These are phyloP conservation scores for Marchantia polymorpha DNA, from an alignment of 225 moss, liverwort and hornwort species.

Conservation along the genomic window DNA sequence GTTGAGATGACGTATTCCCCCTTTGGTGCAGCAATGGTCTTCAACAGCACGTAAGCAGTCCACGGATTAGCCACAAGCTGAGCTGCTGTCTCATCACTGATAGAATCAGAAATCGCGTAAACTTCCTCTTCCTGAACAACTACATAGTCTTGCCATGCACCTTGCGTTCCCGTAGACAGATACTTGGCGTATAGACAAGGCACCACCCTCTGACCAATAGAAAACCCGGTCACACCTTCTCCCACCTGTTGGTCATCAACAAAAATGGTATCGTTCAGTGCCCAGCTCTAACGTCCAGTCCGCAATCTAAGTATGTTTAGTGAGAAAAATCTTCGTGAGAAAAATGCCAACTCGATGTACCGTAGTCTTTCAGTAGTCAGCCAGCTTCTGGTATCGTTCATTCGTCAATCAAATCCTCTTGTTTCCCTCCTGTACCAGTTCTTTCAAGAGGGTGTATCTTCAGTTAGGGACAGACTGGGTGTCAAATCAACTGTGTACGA, in stretches of 20 bases:
- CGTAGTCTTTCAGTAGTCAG: too few species aligned
- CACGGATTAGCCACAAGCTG: constrained; percentile 80
- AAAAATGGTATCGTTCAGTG: too few species aligned
- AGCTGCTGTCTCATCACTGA: constrained; percentile 61
- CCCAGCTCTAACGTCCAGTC: background rate
- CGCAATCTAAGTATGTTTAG: background rate
- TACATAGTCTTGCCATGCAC: constrained; percentile 79
- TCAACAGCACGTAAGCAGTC: constrained; percentile 72
- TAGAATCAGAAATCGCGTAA: constrained; percentile 50
- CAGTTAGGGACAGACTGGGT: too few species aligned
- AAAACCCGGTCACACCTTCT: constrained; percentile 30
- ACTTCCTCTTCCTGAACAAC: constrained; percentile 65
- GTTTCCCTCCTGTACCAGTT: too few species aligned
- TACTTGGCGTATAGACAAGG: constrained; percentile 4
- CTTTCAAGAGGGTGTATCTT: too few species aligned
- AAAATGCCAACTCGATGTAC: too few species aligned
- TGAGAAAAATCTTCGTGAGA: too few species aligned
- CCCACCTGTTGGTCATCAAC: constrained; percentile 19
- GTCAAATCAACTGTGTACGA: too few species aligned
- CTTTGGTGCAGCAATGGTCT: constrained; percentile 49
- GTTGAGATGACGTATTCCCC: constrained; percentile 62
- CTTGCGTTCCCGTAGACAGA: constrained; percentile 37
- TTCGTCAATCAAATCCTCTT: too few species aligned
- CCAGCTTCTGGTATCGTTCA: too few species aligned
- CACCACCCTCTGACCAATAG: constrained; percentile 35